phyloP scores from a whole-genome alignment of 148 eudicot species.

The Persicaria maculosa region DNA sequence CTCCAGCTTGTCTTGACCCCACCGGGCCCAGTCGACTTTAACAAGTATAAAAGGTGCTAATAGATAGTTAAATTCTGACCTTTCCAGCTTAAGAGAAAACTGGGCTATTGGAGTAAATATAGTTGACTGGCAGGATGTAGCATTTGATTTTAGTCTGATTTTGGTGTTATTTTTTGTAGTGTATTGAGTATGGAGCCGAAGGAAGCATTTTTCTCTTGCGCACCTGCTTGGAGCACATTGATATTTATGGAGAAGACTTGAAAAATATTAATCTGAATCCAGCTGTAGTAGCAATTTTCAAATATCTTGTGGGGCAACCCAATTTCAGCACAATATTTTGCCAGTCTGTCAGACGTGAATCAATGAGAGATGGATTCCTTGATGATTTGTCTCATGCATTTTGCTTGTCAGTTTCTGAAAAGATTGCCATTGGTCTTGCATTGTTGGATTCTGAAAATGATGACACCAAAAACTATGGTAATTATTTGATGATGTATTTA shows the following conservation, averaged over 20 bases:
- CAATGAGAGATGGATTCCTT: slow-evolving; percentile 59
- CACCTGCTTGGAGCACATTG: slow-evolving; percentile 55
- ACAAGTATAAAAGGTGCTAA: background rate
- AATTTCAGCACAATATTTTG: slow-evolving; percentile 64
- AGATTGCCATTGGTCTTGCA: slow-evolving; percentile 80
- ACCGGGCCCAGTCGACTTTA: too few species aligned
- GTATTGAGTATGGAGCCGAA: slow-evolving; percentile 44
- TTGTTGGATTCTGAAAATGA: slow-evolving; percentile 63
- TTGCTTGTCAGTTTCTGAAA: slow-evolving; percentile 54
- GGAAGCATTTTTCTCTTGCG: slow-evolving; percentile 65
- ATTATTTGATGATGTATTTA: slow-evolving; percentile 3
- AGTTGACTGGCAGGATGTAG: background rate
- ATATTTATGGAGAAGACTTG: slow-evolving; percentile 39
- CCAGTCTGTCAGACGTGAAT: slow-evolving; percentile 41
- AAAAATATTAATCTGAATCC: slow-evolving; percentile 48
- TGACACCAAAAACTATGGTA: slow-evolving; percentile 61
- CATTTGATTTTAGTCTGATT: background rate
- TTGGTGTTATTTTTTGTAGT: slow-evolving; percentile 30
- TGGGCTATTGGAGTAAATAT: background rate
- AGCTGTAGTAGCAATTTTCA: slow-evolving; percentile 48
- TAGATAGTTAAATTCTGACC: too few species aligned
- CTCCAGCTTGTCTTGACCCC: too few species aligned
- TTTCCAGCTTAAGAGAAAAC: too few species aligned
- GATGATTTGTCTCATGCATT: slow-evolving; percentile 53
- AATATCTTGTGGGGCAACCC: slow-evolving; percentile 52